These are phyloP conservation scores for Volvariella volvacea DNA, from an alignment of 1,284 basidiomycete genomes.

Conservation along the genomic window DNA sequence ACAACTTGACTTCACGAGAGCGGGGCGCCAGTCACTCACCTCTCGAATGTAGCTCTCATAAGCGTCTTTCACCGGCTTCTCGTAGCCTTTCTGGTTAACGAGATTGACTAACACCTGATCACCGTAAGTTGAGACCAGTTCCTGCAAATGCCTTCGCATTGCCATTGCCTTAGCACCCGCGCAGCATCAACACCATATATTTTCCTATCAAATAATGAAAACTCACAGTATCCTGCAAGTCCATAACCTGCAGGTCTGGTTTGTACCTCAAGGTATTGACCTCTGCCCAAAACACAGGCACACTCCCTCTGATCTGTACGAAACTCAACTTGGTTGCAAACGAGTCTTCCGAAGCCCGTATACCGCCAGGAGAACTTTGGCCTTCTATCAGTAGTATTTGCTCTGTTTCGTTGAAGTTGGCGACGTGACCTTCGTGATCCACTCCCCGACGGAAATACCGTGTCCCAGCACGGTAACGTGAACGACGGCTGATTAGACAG, in stretches of 20 bases:
- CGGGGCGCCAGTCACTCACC: constrained; percentile 31
- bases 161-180: constrained; percentile 52
- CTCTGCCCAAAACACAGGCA: constrained; percentile 96
- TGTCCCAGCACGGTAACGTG: constrained; percentile 91
- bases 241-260: constrained; percentile 96
- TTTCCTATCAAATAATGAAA: neutral
- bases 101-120: constrained; percentile 84
- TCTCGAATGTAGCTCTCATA: constrained; percentile 78
- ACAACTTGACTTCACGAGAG: neutral
- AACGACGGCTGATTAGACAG: constrained; percentile 88
- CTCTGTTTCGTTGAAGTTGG: constrained; percentile 94
- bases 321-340: constrained; percentile 68
- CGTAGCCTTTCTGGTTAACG: constrained; percentile 93
- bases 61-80: constrained; percentile 94
- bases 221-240: constrained; percentile 75
- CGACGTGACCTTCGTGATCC: constrained; percentile 76
- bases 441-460: constrained; percentile 96
- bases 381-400: constrained; percentile 81
- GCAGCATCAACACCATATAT: constrained; percentile 2
- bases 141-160: constrained; percentile 70
- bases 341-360: constrained; percentile 37
- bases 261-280: constrained; percentile 96
- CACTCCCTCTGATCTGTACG: constrained; percentile 91
- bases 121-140: constrained; percentile 76
- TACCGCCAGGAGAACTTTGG: constrained; percentile 34